A percentile compares a stretch with the other conserved stretches of the same genome.
phyloP scores from a whole-genome alignment of 139 green algal genomes.

The Limnomonas spitsbergensis region DNA sequence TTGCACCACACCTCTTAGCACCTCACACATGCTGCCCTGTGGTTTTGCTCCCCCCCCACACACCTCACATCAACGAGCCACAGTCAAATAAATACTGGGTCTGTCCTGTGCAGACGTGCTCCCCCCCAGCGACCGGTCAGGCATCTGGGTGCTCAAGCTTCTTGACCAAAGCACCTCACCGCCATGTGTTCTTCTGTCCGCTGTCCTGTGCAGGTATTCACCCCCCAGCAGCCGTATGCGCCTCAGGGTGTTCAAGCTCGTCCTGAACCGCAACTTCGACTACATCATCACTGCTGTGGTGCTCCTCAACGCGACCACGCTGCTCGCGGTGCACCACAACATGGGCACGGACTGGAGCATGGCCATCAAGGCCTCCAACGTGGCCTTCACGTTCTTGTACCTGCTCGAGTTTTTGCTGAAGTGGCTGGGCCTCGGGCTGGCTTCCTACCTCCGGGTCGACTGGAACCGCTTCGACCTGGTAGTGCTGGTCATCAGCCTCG shows the following conservation, averaged over 20 bases:
- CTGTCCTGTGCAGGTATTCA: no score
- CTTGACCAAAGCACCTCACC: no score
- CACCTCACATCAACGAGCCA: no score
- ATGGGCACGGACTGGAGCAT: conserved; percentile 7
- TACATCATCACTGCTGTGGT: conserved; percentile 52
- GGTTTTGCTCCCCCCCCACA: no score
- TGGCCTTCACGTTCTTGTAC: conserved; percentile 63
- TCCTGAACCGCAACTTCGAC: not conserved
- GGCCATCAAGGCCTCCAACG: conserved; percentile 31
- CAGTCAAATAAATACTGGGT: no score
- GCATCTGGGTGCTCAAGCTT: no score
- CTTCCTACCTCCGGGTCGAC: conserved; percentile 48
- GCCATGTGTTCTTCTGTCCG: no score
- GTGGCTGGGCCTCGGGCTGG: conserved; percentile 38
- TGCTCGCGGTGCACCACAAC: conserved; percentile 28
- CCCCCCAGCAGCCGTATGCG: no score
- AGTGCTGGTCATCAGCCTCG: conserved; percentile 48
- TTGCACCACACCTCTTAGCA: no score
- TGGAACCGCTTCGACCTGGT: conserved; percentile 74
- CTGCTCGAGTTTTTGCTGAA: conserved; percentile 54
- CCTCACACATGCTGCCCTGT: no score
- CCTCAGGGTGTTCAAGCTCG: not conserved
- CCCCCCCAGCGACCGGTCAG: no score
- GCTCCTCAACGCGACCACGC: conserved; percentile 55
- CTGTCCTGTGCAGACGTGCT: no score